Evolutionary conservation across 1,139 yeast genomes (phyloP), one percentile per base, ranked within the genome.

Genomic region (Suhomyces coccinellae): DNA sequence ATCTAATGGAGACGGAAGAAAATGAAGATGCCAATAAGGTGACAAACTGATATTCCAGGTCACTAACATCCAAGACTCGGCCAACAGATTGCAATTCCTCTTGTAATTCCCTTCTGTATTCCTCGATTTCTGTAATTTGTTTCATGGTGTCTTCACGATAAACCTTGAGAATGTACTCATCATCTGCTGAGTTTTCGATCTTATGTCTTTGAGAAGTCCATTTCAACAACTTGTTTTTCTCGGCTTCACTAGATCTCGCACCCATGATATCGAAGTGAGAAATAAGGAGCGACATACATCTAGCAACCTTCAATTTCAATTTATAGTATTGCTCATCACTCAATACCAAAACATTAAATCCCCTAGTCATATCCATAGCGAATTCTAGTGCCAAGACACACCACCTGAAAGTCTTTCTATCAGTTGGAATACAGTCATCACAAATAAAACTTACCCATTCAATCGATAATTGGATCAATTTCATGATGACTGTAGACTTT

Each of bases 221-320:
- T 54, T 71, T 79, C 60, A 74, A 72, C 66, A 73, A 69, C 57
- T 74, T 73, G 54, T 71, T 77, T 67, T 77, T 73, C 54, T 85
- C 90, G 3, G 90, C 90, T 49, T 88, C 95, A 59, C 86, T 87
- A 6, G 97, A 87, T 57, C 98, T 78, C 0, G 98, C 97, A 43
- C 99, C 99, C 97, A 93, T 93, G 46, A 93, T 90, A 67, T 93
- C 99, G 61, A 93, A 93, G 67, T 93, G 99, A 0, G 97, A 88
- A 52, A 93, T 91, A 51, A 93, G 75, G 44, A 93, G 71, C 1
- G 97, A 84, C 95, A 93, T 90, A 65, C 98, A 90, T 2, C 96
- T 87, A 0, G 98, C 96, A 36, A 93, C 97, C 60, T 89, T 90
- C 45, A 82, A 77, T 55, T 90, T 84, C 55, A 93, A 70, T 40